These are phyloP conservation scores for Sporopachydermia lactativora DNA, from an alignment of 805 yeast genomes.

Conservation along the genomic window DNA sequence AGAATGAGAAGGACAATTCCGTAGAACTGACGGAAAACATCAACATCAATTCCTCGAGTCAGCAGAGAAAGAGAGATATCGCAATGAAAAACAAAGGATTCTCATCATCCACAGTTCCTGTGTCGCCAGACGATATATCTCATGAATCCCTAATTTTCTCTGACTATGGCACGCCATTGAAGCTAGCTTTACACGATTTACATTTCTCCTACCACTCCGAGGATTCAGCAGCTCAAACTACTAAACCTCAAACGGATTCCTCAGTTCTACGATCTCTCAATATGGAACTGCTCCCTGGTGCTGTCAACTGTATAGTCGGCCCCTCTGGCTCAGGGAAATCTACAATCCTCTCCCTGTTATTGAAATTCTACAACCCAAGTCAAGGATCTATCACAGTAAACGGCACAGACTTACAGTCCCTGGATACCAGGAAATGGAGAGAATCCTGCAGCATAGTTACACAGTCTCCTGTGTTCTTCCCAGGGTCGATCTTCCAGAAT, in stretches of 20 bases:
- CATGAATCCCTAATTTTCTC: too few species aligned
- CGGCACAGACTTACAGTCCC: slow-evolving; percentile 30
- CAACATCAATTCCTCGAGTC: not conserved
- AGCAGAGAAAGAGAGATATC: not conserved
- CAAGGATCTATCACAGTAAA: slow-evolving; percentile 29
- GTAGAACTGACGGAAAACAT: not conserved
- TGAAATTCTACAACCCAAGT: slow-evolving; percentile 34
- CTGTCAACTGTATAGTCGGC: slow-evolving; percentile 42
- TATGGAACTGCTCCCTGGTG: not conserved
- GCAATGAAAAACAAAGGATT: not conserved
- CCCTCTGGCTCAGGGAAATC: slow-evolving; percentile 90
- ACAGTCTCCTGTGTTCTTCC: slow-evolving; percentile 59
- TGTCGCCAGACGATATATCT: slow-evolving; percentile 29
- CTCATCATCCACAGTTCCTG: slow-evolving; percentile 9
- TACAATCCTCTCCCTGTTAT: slow-evolving; percentile 45
- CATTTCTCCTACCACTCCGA: too few species aligned
- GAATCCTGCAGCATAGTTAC: slow-evolving; percentile 50
- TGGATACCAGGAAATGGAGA: slow-evolving; percentile 21
- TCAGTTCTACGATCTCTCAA: not conserved
- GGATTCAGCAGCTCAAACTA: too few species aligned
- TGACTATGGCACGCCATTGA: too few species aligned
- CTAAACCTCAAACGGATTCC: slow-evolving; percentile 18
- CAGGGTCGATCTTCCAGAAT: slow-evolving; percentile 62
- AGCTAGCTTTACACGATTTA: too few species aligned
- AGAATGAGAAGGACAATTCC: not conserved